These are phyloP conservation scores for Fistulina hepatica DNA, from an alignment of 1,284 basidiomycete species.

Conservation along the genomic window DNA sequence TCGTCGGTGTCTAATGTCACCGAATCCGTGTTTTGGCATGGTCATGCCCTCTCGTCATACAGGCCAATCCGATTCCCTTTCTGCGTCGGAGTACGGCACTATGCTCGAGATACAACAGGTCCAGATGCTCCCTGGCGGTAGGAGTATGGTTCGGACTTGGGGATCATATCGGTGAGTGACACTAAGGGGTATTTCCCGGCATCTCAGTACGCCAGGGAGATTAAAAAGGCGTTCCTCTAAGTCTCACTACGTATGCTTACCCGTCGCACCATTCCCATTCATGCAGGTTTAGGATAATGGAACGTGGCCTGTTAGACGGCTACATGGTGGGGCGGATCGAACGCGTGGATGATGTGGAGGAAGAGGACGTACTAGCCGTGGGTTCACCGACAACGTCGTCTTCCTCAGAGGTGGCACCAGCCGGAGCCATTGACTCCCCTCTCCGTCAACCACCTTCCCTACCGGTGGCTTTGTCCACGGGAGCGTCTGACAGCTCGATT, in stretches of 20 bases:
- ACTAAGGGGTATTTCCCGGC: too few relatives aligned
- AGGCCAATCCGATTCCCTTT: slow-evolving; percentile 18
- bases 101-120: slow-evolving; percentile 86
- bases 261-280: too few relatives aligned
- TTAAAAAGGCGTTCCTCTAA: too few relatives aligned
- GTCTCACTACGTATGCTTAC: too few relatives aligned
- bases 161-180: slow-evolving; percentile 38
- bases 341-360: slow-evolving; percentile 44
- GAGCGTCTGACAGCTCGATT: too few relatives aligned
- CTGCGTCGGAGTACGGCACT: slow-evolving; percentile 74
- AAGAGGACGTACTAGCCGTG: slow-evolving; percentile 27
- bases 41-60: slow-evolving; percentile 40
- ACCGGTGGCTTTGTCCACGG: too few relatives aligned
- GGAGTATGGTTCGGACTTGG: slow-evolving; percentile 82
- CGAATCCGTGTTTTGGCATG: slow-evolving; percentile 80
- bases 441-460: too few relatives aligned
- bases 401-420: not conserved
- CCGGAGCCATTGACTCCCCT: too few relatives aligned
- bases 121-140: slow-evolving; percentile 81
- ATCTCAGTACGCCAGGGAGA: too few relatives aligned
- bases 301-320: slow-evolving; percentile 75
- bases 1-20: slow-evolving; percentile 74
- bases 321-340: slow-evolving; percentile 84
- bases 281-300: slow-evolving; percentile 77
- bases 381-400: slow-evolving; percentile 2